phyloP scores from a whole-genome alignment of 2,329 filamentous ascomycete genomes.

The Calonectria leucothoes region DNA sequence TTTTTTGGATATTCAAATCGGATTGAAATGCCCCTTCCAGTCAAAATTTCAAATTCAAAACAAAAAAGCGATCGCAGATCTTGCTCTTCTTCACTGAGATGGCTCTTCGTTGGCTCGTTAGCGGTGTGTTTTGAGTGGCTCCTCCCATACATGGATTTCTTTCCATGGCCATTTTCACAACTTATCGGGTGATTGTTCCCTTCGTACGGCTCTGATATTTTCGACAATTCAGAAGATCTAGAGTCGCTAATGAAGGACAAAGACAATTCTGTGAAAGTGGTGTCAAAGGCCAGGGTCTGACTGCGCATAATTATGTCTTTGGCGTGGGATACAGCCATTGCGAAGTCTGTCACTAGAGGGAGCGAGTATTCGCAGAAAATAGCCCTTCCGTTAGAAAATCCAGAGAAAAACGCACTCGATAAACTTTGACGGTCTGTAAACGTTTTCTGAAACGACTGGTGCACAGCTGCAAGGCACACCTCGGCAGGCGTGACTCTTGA shows the following conservation, averaged over 20 bases:
- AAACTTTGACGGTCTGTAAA: neutral
- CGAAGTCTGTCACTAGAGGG: neutral
- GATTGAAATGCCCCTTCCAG: neutral
- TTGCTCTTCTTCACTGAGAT: too few relatives aligned
- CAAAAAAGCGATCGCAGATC: neutral
- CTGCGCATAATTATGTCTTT: neutral
- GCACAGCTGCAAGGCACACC: constrained; percentile 2
- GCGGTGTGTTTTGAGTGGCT: neutral
- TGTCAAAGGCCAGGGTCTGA: neutral
- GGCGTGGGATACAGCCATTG: neutral
- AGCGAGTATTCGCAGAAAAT: neutral
- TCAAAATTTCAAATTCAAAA: neutral
- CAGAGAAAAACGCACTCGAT: neutral
- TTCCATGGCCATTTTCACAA: neutral
- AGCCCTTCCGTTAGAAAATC: neutral
- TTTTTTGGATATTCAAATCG: neutral
- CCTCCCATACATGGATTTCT: neutral
- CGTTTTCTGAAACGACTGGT: neutral
- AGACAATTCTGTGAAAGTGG: neutral
- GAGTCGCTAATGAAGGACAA: neutral
- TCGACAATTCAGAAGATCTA: neutral
- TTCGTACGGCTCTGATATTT: neutral
- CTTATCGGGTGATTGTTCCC: neutral
- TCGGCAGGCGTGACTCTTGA: neutral
- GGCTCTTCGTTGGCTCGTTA: neutral